A percentile compares a stretch with the other conserved stretches of the same genome.
phyloP scores from a whole-genome alignment of 1,284 basidiomycete genomes.

The Cystobasidium pallidum region DNA sequence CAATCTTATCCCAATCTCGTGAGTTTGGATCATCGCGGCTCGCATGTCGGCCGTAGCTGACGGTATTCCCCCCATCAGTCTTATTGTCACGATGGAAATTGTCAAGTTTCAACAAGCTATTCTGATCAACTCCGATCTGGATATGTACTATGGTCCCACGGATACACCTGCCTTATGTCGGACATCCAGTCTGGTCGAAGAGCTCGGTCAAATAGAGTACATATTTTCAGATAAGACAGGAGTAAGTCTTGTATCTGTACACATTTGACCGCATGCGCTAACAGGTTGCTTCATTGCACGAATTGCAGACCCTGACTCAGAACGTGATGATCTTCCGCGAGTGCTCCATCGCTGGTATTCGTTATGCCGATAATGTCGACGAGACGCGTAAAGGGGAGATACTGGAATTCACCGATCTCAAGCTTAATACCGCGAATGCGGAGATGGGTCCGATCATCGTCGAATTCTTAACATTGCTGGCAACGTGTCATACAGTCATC shows the following conservation, averaged over 20 bases:
- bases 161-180: slow-evolving; percentile 96
- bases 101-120: slow-evolving; percentile 98
- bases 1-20: slow-evolving; percentile 97
- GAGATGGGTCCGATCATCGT: slow-evolving; percentile 65
- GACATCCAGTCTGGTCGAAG: slow-evolving; percentile 95
- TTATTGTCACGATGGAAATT: slow-evolving; percentile 99
- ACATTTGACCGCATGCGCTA: no score
- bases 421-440: slow-evolving; percentile 55
- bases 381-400: slow-evolving; percentile 71
- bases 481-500: slow-evolving; percentile 98
- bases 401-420: slow-evolving; percentile 56
- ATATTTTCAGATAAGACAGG: slow-evolving; percentile 99
- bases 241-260: neutral
- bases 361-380: slow-evolving; percentile 86
- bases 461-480: slow-evolving; percentile 87
- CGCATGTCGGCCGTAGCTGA: no score
- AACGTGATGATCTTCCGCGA: slow-evolving; percentile 98
- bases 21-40: no score
- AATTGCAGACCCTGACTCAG: slow-evolving; percentile 74
- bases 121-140: slow-evolving; percentile 87
- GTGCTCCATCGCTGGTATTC: slow-evolving; percentile 83
- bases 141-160: slow-evolving; percentile 81
- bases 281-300: neutral
- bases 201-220: slow-evolving; percentile 97
- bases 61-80: slow-evolving; percentile 54